These are phyloP conservation scores for Geotrichum candidum DNA, from an alignment of 1,139 yeast genomes.

Conservation along the genomic window DNA sequence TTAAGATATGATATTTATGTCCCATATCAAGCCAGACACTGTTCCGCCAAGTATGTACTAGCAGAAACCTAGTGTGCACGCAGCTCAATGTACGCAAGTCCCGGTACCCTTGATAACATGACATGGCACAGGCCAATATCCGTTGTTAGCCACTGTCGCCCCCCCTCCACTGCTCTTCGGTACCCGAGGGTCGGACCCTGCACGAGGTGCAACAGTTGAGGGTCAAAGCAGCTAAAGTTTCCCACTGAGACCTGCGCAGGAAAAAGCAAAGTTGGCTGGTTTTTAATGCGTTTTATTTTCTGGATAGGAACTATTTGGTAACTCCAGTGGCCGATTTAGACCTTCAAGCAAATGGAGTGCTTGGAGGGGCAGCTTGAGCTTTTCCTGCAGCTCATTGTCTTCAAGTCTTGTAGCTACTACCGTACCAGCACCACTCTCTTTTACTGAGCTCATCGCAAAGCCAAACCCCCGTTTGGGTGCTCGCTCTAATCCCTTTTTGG, in stretches of 20 bases:
- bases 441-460: background rate
- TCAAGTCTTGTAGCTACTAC: background rate
- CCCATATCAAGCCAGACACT: background rate
- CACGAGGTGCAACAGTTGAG: background rate
- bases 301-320: background rate
- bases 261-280: background rate
- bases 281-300: too few relatives aligned
- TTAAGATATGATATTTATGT: background rate
- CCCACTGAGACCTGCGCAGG: background rate
- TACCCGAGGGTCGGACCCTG: background rate
- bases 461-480: background rate
- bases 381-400: background rate
- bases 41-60: background rate
- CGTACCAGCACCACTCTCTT: background rate
- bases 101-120: background rate
- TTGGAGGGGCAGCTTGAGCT: background rate
- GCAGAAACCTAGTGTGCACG: background rate
- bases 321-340: background rate
- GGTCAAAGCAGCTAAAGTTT: background rate
- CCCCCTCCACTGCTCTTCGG: background rate
- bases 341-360: background rate
- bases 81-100: background rate
- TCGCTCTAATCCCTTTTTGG: background rate
- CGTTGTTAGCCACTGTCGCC: background rate
- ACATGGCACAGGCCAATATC: background rate